phyloP scores from a whole-genome alignment of 768 basidiomycete species.

The Rhodosporidiobolus odoratus region DNA sequence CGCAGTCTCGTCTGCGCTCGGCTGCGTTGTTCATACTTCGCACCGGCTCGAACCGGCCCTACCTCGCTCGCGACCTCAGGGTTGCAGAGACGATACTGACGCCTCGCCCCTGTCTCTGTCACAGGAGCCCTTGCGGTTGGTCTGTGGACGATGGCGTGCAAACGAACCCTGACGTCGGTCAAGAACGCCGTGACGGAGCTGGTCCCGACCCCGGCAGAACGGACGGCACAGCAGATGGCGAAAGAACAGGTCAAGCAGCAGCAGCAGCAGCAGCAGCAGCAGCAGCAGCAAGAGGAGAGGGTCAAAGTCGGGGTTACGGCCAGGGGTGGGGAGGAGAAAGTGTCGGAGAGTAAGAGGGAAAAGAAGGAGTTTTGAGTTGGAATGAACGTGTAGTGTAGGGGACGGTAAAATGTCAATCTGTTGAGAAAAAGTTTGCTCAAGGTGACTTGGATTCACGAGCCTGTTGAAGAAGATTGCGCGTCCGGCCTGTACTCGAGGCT shows the following conservation, averaged over 20 bases:
- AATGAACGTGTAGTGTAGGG: neutral
- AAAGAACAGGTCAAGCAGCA: neutral
- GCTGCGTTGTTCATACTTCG: too few species aligned
- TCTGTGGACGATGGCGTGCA: slow-evolving; percentile 92
- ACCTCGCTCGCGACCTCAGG: too few species aligned
- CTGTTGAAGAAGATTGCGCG: too few species aligned
- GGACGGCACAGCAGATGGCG: slow-evolving; percentile 25
- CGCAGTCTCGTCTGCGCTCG: too few species aligned
- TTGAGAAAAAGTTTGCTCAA: too few species aligned
- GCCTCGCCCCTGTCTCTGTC: neutral
- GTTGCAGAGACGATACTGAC: neutral
- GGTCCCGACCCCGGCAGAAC: slow-evolving; percentile 23
- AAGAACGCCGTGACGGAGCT: slow-evolving; percentile 68
- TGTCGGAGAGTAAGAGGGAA: neutral
- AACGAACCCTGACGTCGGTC: slow-evolving; percentile 69
- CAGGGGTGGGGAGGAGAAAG: slow-evolving; percentile 19
- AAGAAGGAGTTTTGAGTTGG: slow-evolving; percentile 18
- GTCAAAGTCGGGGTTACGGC: slow-evolving; percentile 18
- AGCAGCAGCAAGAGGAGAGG: slow-evolving; percentile 10
- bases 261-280: too few species aligned
- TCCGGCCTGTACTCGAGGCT: too few species aligned
- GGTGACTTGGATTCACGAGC: too few species aligned
- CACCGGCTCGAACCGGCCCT: too few species aligned
- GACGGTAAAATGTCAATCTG: too few species aligned
- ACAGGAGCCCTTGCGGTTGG: slow-evolving; percentile 86